These are phyloP conservation scores for Ettlia oleoabundans DNA, from an alignment of 139 green algal genomes.

Conservation along the genomic window DNA sequence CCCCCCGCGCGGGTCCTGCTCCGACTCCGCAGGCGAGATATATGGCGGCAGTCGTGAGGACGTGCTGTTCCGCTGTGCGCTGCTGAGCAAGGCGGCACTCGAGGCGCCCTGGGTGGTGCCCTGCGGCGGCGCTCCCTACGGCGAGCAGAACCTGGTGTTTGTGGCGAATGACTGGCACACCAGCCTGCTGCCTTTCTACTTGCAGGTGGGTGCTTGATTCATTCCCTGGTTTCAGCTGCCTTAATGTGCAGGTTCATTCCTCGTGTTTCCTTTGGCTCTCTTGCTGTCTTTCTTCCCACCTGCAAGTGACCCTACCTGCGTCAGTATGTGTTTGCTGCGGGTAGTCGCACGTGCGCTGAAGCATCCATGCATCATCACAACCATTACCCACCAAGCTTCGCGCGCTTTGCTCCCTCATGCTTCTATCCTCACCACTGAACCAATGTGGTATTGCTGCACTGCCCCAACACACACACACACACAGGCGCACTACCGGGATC, in stretches of 20 bases:
- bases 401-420: no score
- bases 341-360: no score
- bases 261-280: not conserved
- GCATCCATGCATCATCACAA: no score
- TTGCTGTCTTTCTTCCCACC: not conserved
- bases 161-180: constrained; percentile 97
- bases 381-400: no score
- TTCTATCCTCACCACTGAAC: no score
- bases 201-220: constrained; percentile 64
- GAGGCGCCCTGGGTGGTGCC: constrained; percentile 89
- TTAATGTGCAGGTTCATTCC: no score
- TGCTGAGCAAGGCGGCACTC: constrained; percentile 86
- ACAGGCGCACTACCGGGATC: constrained; percentile 97
- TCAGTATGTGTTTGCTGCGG: no score
- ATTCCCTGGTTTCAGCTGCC: not conserved
- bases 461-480: no score
- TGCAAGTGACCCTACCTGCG: no score
- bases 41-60: constrained; percentile 81
- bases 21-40: constrained; percentile 66
- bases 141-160: constrained; percentile 88
- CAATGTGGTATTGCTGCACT: no score
- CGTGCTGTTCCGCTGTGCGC: constrained; percentile 76
- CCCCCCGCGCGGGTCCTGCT: no score
- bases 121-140: constrained; percentile 83
- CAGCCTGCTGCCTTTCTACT: constrained; percentile 88